These are phyloP conservation scores for Boletus reticulatus DNA, from an alignment of 768 basidiomycete species.

Conservation along the genomic window DNA sequence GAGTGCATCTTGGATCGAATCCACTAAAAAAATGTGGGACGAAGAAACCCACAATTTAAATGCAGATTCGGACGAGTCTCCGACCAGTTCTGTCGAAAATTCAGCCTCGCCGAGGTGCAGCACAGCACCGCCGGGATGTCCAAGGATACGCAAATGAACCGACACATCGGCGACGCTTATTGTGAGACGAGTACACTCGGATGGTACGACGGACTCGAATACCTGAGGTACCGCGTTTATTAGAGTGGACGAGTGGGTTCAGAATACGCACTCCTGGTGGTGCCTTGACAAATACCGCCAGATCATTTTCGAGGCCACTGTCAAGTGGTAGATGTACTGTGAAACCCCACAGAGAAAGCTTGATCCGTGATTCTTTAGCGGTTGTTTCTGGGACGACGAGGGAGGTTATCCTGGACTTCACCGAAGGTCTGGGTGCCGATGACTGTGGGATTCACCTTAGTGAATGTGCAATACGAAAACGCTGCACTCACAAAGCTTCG, in stretches of 20 bases:
- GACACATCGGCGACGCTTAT: conserved; percentile 67
- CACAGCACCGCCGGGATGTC: conserved; percentile 63
- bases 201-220: conserved; percentile 92
- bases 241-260: neutral
- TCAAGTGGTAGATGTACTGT: conserved; percentile 64
- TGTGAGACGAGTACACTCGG: conserved; percentile 74
- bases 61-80: conserved; percentile 55
- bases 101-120: conserved; percentile 62
- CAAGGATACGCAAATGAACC: conserved; percentile 55
- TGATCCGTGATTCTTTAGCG: conserved; percentile 78
- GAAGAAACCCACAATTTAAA: conserved; percentile 49
- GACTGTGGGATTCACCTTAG: conserved; percentile 33
- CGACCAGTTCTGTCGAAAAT: conserved; percentile 72
- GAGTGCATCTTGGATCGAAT: conserved; percentile 43
- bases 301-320: conserved; percentile 57
- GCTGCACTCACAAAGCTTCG: conserved; percentile 52
- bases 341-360: conserved; percentile 60
- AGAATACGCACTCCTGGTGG: conserved; percentile 76
- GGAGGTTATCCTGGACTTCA: conserved; percentile 70
- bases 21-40: conserved; percentile 52
- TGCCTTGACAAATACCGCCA: conserved; percentile 67
- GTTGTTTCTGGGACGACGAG: conserved; percentile 53
- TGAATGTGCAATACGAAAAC: neutral
- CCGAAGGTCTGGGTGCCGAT: conserved; percentile 44
- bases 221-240: conserved; percentile 43